Evolutionary conservation across 371 early-diverging fungal species (phyloP).

Genomic region (Saksenaea vasiformis): DNA sequence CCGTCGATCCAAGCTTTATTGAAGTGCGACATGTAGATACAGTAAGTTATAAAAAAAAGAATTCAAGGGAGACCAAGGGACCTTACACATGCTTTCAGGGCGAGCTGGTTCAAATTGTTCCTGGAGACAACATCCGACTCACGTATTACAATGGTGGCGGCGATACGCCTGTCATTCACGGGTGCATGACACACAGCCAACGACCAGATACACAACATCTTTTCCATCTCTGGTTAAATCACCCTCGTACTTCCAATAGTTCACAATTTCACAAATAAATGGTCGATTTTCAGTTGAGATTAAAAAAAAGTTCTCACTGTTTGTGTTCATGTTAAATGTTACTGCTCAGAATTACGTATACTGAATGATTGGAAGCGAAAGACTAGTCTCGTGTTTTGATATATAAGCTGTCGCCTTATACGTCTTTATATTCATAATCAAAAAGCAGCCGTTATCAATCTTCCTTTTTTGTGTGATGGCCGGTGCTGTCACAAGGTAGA

Average conservation of each 20-base stretch:
- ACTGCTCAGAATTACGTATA: no score
- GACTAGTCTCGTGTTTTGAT: no score
- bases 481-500: neutral
- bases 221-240: slow-evolving; percentile 36
- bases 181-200: slow-evolving; percentile 48
- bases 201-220: slow-evolving; percentile 48
- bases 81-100: slow-evolving; percentile 27
- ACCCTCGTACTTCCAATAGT: slow-evolving; percentile 13
- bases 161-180: slow-evolving; percentile 44
- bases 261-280: neutral
- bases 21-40: slow-evolving; percentile 88
- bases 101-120: slow-evolving; percentile 49
- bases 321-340: no score
- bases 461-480: neutral
- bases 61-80: neutral
- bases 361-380: no score
- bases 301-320: no score
- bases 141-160: slow-evolving; percentile 47
- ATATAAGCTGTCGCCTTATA: no score
- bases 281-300: no score
- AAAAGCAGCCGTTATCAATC: neutral
- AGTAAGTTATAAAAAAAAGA: slow-evolving; percentile 38
- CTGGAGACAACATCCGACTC: slow-evolving; percentile 52
- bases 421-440: no score
- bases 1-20: slow-evolving; percentile 84